Evolutionary conservation across 345 rosid genomes (phyloP).

Genomic region (Melaleuca quinquenervia): DNA sequence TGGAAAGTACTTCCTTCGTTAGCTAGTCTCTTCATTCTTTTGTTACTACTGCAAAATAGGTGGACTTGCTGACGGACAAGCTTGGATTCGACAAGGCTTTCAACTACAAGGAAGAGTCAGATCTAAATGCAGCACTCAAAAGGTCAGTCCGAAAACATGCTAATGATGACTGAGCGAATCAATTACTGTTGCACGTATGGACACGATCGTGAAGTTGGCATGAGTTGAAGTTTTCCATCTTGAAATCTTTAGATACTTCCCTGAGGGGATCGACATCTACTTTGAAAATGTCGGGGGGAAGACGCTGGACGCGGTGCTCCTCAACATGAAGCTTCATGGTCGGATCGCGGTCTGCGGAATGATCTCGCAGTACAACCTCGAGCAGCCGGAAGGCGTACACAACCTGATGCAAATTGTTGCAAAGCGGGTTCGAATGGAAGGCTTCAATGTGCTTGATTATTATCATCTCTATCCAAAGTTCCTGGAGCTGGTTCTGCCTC

Average conservation of each 20-base stretch:
- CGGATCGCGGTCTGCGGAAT: background rate
- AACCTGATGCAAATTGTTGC: background rate
- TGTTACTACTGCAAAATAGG: background rate
- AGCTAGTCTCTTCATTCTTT: background rate
- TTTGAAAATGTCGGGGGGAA: slow-evolving; percentile 7
- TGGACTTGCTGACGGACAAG: background rate
- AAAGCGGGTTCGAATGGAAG: background rate
- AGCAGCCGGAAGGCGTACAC: background rate
- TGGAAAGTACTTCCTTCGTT: background rate
- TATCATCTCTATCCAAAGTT: background rate
- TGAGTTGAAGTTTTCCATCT: background rate
- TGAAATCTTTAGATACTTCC: background rate
- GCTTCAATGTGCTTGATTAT: background rate
- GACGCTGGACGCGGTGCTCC: background rate
- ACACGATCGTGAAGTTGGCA: fast-evolving
- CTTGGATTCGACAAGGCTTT: background rate
- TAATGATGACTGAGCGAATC: background rate
- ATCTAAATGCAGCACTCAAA: background rate
- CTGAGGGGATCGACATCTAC: slow-evolving; percentile 8
- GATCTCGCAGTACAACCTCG: background rate
- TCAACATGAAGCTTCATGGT: background rate
- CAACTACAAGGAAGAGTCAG: background rate
- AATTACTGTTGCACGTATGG: background rate
- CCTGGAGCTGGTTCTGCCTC: background rate
- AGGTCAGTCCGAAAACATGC: background rate